A percentile compares a stretch with the other conserved stretches of the same genome.
phyloP scores from a whole-genome alignment of 1,284 basidiomycete species.

The Apiotrichum montevideense region DNA sequence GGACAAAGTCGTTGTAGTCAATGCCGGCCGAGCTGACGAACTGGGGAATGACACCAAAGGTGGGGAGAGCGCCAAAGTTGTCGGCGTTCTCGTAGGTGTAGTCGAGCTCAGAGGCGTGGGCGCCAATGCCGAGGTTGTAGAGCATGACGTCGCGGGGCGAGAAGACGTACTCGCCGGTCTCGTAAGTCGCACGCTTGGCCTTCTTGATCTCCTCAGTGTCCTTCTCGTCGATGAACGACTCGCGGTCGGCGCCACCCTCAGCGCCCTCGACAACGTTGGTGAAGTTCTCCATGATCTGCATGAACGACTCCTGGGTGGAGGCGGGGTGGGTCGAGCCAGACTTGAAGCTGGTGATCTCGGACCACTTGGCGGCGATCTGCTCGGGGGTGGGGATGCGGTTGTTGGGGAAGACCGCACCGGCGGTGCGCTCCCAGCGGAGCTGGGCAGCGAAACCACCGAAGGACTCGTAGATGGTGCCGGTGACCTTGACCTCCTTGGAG shows the following conservation, averaged over 20 bases:
- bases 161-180: constrained; percentile 64
- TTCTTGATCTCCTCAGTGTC: constrained; percentile 77
- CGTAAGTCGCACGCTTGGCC: constrained; percentile 62
- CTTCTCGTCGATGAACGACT: constrained; percentile 65
- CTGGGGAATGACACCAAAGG: constrained; percentile 95
- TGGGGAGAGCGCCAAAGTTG: constrained; percentile 76
- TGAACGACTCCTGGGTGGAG: constrained; percentile 64
- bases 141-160: constrained; percentile 87
- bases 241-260: constrained; percentile 51
- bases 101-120: constrained; percentile 82
- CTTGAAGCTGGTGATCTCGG: constrained; percentile 74
- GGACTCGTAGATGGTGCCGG: constrained; percentile 79
- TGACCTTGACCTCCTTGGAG: constrained; percentile 69
- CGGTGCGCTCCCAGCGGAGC: constrained; percentile 86
- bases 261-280: constrained; percentile 57
- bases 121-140: constrained; percentile 95
- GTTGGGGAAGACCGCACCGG: constrained; percentile 68
- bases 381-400: constrained; percentile 70
- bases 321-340: constrained; percentile 66
- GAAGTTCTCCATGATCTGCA: constrained; percentile 77
- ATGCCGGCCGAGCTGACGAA: constrained; percentile 62
- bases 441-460: constrained; percentile 89
- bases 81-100: constrained; percentile 89
- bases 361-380: constrained; percentile 70
- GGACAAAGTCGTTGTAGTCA: constrained; percentile 71